These are phyloP conservation scores for Aspergillus homomorphus DNA, from an alignment of 495 filamentous ascomycete species.

Conservation along the genomic window DNA sequence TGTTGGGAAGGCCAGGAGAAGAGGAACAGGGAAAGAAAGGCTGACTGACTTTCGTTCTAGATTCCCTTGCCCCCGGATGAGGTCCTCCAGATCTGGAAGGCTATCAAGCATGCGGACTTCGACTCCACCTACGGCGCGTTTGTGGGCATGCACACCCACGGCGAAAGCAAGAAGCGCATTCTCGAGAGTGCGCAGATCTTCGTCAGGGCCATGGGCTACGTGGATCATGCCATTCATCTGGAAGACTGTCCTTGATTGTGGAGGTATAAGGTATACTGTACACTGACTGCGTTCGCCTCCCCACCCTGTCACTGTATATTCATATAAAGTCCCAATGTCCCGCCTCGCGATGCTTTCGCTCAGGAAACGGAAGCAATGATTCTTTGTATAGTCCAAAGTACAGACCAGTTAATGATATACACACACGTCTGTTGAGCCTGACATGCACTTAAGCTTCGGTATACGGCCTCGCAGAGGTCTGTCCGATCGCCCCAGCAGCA, in stretches of 20 bases:
- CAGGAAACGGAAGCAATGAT: neutral
- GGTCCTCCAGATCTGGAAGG: conserved; percentile 47
- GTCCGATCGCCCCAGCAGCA: conserved; percentile 22
- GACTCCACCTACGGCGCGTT: conserved; percentile 65
- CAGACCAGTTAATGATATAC: neutral
- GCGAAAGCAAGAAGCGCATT: conserved; percentile 57
- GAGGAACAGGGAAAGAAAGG: neutral
- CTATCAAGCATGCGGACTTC: conserved; percentile 50
- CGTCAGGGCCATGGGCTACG: conserved; percentile 53
- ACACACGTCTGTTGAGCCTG: neutral
- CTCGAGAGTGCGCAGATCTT: conserved; percentile 76
- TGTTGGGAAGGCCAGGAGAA: neutral
- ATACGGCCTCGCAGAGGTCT: conserved; percentile 35
- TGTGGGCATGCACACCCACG: conserved; percentile 54
- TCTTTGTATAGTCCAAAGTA: neutral
- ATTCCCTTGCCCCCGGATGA: conserved; percentile 56
- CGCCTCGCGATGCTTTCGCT: neutral
- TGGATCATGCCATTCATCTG: conserved; percentile 37
- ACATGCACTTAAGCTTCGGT: conserved; percentile 20
- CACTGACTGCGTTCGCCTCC: neutral
- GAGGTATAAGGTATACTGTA: neutral
- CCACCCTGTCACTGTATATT: neutral
- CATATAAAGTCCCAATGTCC: neutral
- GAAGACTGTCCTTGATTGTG: conserved; percentile 16
- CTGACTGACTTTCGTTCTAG: conserved; percentile 11